Base-by-base conservation (phyloP, 1,284 basidiomycete genomes). In the Irpex sp. region DNA sequence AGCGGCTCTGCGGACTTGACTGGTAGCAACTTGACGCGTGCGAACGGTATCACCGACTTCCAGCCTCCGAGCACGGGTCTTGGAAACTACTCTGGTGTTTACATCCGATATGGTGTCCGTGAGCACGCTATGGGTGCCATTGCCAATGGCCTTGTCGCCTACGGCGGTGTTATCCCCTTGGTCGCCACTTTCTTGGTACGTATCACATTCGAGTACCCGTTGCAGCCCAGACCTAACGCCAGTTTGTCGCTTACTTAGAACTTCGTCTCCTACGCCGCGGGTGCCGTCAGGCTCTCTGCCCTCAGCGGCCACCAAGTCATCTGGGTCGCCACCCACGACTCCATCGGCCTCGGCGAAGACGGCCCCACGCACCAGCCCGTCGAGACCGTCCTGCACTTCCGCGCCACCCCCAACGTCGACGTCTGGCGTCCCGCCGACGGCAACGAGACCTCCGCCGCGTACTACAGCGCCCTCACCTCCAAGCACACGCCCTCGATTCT, bases 101-200 rank as follows among this genome's bases (percentile, higher is more conserved):
- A 98, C 78, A 88, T 98, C 76, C 92, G 94, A 63, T 98, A 93
- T 79, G 95, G 95, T 88, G 95, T 98, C 64, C 93, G 95, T 79
- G 95, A 98, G 79, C 95, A 98, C 78, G 95, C 84, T 71, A 98
- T 98, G 95, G 93, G 91, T 72, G 95, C 95, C 66, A 94, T 97
- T 74, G 93, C 90, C 72, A 97, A 97, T 77, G 94, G 94, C 77
- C 76, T 97, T 66, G 78, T 82, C 68, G 94, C 94, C 15, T 97
- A 95, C 77, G 93, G 93, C 60, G 90, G 83, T 66, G 87, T 94
- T 70, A 84, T 94, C 67, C 93, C 93, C 57, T 94, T 92, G 79
- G 86, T 89, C 68, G 93, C 88, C 67, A 96, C 94, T 60, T 97
- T 95, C 89, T 77, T 94, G 78, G 88, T 90, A 68, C 68, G 81